phyloP scores from a whole-genome alignment of 2,329 filamentous ascomycete genomes.

The Sphaerulina populicola region DNA sequence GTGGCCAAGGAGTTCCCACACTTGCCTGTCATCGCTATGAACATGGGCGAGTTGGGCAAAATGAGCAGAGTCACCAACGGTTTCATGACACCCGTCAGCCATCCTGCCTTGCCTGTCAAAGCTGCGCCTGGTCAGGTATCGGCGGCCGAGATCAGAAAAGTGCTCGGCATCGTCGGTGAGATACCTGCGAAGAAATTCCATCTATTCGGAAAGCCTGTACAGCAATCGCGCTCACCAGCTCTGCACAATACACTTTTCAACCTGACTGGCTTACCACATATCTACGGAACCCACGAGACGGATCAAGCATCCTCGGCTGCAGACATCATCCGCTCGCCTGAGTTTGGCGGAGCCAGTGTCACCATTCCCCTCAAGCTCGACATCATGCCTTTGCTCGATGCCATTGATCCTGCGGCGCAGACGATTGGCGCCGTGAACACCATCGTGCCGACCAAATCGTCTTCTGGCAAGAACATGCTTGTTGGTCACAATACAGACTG shows the following conservation, averaged over 20 bases:
- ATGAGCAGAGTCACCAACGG: slow-evolving; percentile 81
- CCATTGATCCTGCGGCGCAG: slow-evolving; percentile 67
- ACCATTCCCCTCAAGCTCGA: slow-evolving; percentile 93
- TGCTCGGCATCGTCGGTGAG: slow-evolving; percentile 68
- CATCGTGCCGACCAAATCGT: slow-evolving; percentile 54
- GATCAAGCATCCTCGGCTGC: slow-evolving; percentile 53
- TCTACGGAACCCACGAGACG: slow-evolving; percentile 72
- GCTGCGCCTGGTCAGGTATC: slow-evolving; percentile 91
- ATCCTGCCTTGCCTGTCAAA: slow-evolving; percentile 80
- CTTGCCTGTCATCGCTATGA: slow-evolving; percentile 84
- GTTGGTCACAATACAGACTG: slow-evolving; percentile 93
- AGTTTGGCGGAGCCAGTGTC: slow-evolving; percentile 89
- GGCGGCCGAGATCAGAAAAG: slow-evolving; percentile 75
- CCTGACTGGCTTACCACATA: slow-evolving; percentile 69
- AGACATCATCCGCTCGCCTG: slow-evolving; percentile 56
- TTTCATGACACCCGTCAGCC: slow-evolving; percentile 91
- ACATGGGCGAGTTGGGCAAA: slow-evolving; percentile 85
- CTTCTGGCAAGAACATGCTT: slow-evolving; percentile 42
- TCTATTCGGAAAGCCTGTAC: slow-evolving; percentile 79
- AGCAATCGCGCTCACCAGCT: slow-evolving; percentile 72
- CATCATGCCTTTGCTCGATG: slow-evolving; percentile 71
- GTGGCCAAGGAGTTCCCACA: slow-evolving; percentile 60
- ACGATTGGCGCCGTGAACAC: slow-evolving; percentile 93
- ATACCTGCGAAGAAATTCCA: slow-evolving; percentile 70
- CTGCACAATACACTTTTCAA: slow-evolving; percentile 82